phyloP scores from a whole-genome alignment of 371 early-diverging fungal genomes.

The Mycotypha africana region DNA sequence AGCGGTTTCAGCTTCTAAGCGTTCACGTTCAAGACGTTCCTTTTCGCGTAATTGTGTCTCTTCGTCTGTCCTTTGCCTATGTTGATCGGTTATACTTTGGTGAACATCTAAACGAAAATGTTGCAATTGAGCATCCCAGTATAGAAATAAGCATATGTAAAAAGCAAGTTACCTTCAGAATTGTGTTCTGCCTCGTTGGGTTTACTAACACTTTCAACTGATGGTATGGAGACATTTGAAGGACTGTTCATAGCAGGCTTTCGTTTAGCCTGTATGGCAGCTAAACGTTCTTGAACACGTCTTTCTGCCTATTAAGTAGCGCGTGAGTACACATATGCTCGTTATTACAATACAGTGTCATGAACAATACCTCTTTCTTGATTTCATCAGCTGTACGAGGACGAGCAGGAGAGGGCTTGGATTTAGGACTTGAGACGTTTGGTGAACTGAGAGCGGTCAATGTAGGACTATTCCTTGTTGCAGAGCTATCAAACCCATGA shows the following conservation, averaged over 20 bases:
- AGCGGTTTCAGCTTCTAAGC: slow-evolving; percentile 12
- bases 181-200: slow-evolving; percentile 31
- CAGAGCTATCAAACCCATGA: not conserved
- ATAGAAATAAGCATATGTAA: not conserved
- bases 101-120: too few species aligned
- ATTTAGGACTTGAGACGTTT: slow-evolving; percentile 11
- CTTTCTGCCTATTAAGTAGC: slow-evolving; percentile 36
- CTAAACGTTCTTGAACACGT: slow-evolving; percentile 47
- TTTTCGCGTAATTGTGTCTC: slow-evolving; percentile 8
- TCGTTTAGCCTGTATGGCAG: slow-evolving; percentile 35
- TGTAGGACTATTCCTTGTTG: slow-evolving; percentile 6
- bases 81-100: slow-evolving; percentile 12
- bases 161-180: slow-evolving; percentile 38
- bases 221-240: not conserved
- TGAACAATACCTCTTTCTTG: slow-evolving; percentile 36
- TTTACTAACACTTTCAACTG: slow-evolving; percentile 13
- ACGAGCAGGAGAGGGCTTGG: slow-evolving; percentile 18
- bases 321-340: too few species aligned
- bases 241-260: slow-evolving; percentile 14
- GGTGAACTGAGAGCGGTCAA: not conserved
- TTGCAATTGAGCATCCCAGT: not conserved
- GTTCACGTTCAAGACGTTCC: slow-evolving; percentile 18
- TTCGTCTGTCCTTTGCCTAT: slow-evolving; percentile 17
- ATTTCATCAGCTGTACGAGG: slow-evolving; percentile 50
- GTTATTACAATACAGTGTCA: not conserved